Conservation (phyloP, 768 basidiomycete species). For the Gloeostereum incarnatum region DNA sequence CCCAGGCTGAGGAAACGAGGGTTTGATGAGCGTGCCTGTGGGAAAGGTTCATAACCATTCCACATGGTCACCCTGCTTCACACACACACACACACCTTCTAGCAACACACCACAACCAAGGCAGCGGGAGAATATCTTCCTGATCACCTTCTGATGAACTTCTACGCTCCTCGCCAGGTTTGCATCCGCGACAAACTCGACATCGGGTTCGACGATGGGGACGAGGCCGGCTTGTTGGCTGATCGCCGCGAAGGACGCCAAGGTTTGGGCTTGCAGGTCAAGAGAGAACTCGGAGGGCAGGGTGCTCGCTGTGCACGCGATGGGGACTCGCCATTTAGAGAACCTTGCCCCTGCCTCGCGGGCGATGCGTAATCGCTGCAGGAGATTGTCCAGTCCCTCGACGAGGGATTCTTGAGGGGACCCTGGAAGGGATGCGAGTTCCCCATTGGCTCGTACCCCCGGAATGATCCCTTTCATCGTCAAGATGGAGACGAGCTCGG, state of each 20-base stretch:
- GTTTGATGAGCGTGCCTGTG: conserved; percentile 39
- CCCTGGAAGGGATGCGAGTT: conserved; percentile 33
- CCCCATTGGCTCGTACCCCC: conserved; percentile 41
- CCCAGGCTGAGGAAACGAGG: conserved; percentile 42
- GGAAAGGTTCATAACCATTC: conserved; percentile 1
- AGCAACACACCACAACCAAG: conserved; percentile 35
- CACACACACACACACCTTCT: conserved; percentile 27
- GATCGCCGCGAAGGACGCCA: conserved; percentile 38
- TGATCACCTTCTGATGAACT: conserved; percentile 35
- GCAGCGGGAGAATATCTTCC: conserved; percentile 35
- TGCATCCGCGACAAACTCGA: conserved; percentile 39
- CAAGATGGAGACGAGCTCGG: conserved; percentile 36
- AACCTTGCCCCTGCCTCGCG: conserved; percentile 37
- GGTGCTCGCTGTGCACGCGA: conserved; percentile 29
- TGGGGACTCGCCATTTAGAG: conserved; percentile 41
- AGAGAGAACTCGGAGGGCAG: conserved; percentile 31
- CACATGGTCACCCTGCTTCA: neutral
- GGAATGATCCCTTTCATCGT: conserved; percentile 34
- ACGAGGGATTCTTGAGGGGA: conserved; percentile 37
- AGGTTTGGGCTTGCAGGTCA: conserved; percentile 35
- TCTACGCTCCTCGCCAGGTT: conserved; percentile 33
- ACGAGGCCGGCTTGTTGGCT: conserved; percentile 42
- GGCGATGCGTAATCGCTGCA: conserved; percentile 30
- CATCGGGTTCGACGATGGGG: conserved; percentile 45
- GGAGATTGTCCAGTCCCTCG: conserved; percentile 38